A percentile compares a stretch with the other conserved stretches of the same genome.
Evolutionary conservation across 2,329 filamentous ascomycete genomes (phyloP).

Genomic region (Bipolaris sorokiniana): DNA sequence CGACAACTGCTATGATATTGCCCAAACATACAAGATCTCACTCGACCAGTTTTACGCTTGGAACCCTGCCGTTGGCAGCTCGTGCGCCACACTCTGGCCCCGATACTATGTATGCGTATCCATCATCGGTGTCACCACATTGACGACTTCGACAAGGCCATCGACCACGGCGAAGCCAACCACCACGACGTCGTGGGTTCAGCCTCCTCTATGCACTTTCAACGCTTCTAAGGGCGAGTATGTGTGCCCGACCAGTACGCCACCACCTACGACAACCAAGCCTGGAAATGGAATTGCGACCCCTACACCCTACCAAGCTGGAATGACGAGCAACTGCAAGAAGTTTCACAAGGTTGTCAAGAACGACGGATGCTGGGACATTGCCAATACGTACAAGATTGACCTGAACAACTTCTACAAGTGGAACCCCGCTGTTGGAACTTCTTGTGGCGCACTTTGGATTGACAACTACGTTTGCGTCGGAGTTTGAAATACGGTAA

Average conservation of each 20-base stretch:
- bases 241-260: not conserved
- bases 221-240: not conserved
- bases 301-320: constrained; percentile 2
- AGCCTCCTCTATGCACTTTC: not conserved
- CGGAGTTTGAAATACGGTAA: not conserved
- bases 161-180: too few species aligned
- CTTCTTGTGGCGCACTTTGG: constrained; percentile 1
- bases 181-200: not conserved
- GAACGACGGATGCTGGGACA: constrained; percentile 3
- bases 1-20: not conserved
- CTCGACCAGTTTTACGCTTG: not conserved
- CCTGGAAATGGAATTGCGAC: not conserved
- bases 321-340: constrained; percentile 11
- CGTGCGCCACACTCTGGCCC: not conserved
- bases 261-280: not conserved
- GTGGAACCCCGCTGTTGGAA: constrained; percentile 10
- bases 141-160: not conserved
- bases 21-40: not conserved
- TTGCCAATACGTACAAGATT: constrained; percentile 1
- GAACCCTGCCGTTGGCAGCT: not conserved
- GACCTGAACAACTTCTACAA: constrained; percentile 1
- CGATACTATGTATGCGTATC: not conserved
- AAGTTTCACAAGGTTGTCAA: constrained; percentile 8
- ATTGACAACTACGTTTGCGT: constrained; percentile 5
- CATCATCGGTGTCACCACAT: not conserved